Conservation (phyloP, 495 filamentous ascomycete species). For the Penicillium arizonense region DNA sequence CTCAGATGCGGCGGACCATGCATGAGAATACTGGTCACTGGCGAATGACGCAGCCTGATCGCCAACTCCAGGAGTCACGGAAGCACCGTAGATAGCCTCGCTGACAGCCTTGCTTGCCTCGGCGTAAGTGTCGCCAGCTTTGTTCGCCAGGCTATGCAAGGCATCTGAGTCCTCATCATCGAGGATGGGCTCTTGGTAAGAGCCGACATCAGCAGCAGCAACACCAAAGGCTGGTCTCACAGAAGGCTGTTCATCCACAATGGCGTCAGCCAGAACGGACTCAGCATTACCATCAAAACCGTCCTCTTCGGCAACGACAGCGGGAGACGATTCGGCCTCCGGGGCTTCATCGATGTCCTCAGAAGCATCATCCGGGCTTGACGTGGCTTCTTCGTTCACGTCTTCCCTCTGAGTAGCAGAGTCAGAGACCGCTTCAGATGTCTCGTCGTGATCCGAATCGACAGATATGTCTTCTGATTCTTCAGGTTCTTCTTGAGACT, state of each 20-base stretch:
- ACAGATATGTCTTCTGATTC: slow-evolving; percentile 29
- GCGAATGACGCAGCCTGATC: slow-evolving; percentile 49
- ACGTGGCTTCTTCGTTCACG: not conserved
- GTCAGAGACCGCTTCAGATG: not conserved
- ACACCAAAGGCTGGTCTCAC: slow-evolving; percentile 19
- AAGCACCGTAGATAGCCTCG: slow-evolving; percentile 48
- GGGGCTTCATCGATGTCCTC: not conserved
- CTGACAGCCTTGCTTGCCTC: slow-evolving; percentile 42
- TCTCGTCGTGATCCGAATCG: slow-evolving; percentile 16
- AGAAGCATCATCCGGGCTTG: not conserved
- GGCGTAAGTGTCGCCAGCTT: slow-evolving; percentile 48
- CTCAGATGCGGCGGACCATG: slow-evolving; percentile 55
- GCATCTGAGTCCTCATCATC: slow-evolving; percentile 47
- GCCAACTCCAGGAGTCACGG: slow-evolving; percentile 41
- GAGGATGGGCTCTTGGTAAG: slow-evolving; percentile 34
- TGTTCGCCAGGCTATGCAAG: slow-evolving; percentile 49
- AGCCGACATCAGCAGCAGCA: slow-evolving; percentile 20
- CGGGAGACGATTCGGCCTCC: not conserved
- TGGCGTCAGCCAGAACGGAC: slow-evolving; percentile 10
- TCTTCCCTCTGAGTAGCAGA: not conserved
- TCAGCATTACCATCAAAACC: not conserved
- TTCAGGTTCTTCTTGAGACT: slow-evolving; percentile 40
- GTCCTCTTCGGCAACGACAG: not conserved
- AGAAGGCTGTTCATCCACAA: slow-evolving; percentile 25
- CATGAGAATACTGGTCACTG: slow-evolving; percentile 54